Percentiles rank a stretch among this genome's conserved stretches.
These are phyloP conservation scores for Hyphodiscus hymeniophilus DNA, from an alignment of 495 filamentous ascomycete species.

Conservation along the genomic window DNA sequence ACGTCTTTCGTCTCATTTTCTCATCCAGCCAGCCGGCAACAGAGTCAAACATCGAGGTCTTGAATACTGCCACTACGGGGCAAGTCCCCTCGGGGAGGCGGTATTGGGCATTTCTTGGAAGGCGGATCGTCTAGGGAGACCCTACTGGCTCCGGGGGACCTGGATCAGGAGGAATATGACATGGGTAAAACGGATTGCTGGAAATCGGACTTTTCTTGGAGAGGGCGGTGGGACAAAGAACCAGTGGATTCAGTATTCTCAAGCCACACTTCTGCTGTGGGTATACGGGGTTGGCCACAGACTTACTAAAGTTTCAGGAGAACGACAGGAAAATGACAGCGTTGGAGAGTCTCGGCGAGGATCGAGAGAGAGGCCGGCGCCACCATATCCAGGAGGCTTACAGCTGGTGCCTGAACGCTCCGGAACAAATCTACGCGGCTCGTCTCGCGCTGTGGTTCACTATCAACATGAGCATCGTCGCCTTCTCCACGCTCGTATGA, in stretches of 20 bases:
- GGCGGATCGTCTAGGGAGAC: too few species aligned
- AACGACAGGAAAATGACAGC: neutral
- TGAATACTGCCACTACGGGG: too few species aligned
- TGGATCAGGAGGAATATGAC: neutral
- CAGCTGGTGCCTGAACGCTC: neutral
- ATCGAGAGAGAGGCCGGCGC: neutral
- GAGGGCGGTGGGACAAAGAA: neutral
- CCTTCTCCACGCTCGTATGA: neutral
- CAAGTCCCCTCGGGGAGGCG: too few species aligned
- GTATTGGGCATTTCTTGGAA: too few species aligned
- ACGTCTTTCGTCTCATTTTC: too few species aligned
- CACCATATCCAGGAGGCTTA: too few species aligned
- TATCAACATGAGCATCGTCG: neutral
- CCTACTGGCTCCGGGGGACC: too few species aligned
- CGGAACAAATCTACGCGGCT: neutral
- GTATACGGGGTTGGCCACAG: slow-evolving; percentile 1
- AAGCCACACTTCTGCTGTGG: neutral
- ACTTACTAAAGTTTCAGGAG: slow-evolving; percentile 17
- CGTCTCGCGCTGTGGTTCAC: neutral
- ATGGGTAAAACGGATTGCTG: slow-evolving; percentile 17
- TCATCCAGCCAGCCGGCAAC: too few species aligned
- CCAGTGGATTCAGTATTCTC: neutral
- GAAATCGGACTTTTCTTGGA: slow-evolving; percentile 7
- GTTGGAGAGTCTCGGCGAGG: neutral
- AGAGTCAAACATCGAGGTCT: too few species aligned